phyloP scores from a whole-genome alignment of 768 basidiomycete genomes.

The Boletellus sp. region DNA sequence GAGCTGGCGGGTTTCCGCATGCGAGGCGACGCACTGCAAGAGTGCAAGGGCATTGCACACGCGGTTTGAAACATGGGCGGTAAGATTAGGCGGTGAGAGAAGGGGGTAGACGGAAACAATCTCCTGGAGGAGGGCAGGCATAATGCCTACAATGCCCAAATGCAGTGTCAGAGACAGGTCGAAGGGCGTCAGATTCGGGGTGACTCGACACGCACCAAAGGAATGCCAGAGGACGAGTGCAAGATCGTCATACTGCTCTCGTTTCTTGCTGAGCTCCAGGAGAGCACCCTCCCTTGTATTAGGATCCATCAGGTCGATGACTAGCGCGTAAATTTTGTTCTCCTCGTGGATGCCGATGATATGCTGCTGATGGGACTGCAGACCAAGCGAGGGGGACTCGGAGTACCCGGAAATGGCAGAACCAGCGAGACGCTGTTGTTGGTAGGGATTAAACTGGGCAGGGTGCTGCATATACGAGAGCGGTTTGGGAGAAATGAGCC shows the following conservation, averaged over 20 bases:
- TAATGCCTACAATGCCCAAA: slow-evolving; percentile 62
- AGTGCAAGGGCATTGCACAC: slow-evolving; percentile 98
- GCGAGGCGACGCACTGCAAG: slow-evolving; percentile 96
- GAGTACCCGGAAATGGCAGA: slow-evolving; percentile 43
- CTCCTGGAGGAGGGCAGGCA: slow-evolving; percentile 96
- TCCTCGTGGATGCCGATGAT: slow-evolving; percentile 59
- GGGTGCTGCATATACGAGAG: slow-evolving; percentile 63
- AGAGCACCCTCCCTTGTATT: slow-evolving; percentile 84
- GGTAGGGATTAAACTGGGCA: slow-evolving; percentile 57
- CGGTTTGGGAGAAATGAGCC: slow-evolving; percentile 60
- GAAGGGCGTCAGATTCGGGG: not conserved
- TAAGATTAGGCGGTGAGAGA: slow-evolving; percentile 91
- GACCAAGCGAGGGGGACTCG: slow-evolving; percentile 57
- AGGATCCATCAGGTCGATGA: slow-evolving; percentile 82
- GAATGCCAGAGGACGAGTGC: slow-evolving; percentile 98
- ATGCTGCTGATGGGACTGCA: slow-evolving; percentile 53
- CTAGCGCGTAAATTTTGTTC: slow-evolving; percentile 84
- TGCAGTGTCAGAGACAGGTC: not conserved
- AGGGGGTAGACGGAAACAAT: slow-evolving; percentile 98
- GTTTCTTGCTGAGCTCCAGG: slow-evolving; percentile 95
- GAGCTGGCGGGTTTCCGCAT: slow-evolving; percentile 90
- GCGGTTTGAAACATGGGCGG: slow-evolving; percentile 95
- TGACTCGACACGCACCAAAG: slow-evolving; percentile 60
- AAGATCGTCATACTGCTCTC: slow-evolving; percentile 98
- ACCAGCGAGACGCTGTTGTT: slow-evolving; percentile 38